phyloP scores from a whole-genome alignment of 139 green algal species.

The Micromonas commoda region DNA sequence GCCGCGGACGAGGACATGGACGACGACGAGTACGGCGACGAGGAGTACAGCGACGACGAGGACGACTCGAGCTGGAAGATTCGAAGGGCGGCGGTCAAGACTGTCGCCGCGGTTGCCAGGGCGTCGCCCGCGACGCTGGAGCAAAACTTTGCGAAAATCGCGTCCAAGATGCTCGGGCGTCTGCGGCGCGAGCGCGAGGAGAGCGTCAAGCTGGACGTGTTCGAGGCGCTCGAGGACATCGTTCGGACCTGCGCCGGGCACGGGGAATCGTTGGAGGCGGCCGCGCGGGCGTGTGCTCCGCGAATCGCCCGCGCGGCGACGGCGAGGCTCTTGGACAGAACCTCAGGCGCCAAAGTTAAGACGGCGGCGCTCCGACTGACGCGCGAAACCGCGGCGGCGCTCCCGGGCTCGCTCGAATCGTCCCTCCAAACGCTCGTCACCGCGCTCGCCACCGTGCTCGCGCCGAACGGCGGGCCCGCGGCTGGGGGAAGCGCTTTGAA shows the following conservation, averaged over 20 bases:
- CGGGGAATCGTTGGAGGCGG: too few species aligned
- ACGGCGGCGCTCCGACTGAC: too few species aligned
- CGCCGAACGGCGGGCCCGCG: constrained; percentile 44
- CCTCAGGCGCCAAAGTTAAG: too few species aligned
- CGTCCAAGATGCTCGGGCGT: not conserved
- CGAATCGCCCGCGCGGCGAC: too few species aligned
- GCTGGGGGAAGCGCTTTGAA: not conserved
- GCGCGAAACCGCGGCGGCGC: not conserved
- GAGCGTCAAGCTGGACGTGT: constrained; percentile 70
- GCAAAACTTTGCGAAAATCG: constrained; percentile 48
- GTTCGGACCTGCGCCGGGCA: constrained; percentile 41
- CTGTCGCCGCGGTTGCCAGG: constrained; percentile 46
- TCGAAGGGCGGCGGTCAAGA: constrained; percentile 61
- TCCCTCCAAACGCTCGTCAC: constrained; percentile 52
- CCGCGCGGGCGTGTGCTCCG: too few species aligned
- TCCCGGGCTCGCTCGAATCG: constrained; percentile 65
- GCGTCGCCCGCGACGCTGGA: constrained; percentile 57
- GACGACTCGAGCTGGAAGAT: constrained; percentile 95
- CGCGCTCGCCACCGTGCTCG: constrained; percentile 47
- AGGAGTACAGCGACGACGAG: constrained; percentile 88
- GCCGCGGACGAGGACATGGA: constrained; percentile 43
- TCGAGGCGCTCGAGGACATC: constrained; percentile 60
- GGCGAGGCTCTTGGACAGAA: too few species aligned
- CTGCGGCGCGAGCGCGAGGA: constrained; percentile 79
- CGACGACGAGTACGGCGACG: constrained; percentile 47